Evolutionary conservation across 768 basidiomycete species (phyloP), one percentile per base, ranked within the genome.

Genomic region (Lyophyllum shimeji): DNA sequence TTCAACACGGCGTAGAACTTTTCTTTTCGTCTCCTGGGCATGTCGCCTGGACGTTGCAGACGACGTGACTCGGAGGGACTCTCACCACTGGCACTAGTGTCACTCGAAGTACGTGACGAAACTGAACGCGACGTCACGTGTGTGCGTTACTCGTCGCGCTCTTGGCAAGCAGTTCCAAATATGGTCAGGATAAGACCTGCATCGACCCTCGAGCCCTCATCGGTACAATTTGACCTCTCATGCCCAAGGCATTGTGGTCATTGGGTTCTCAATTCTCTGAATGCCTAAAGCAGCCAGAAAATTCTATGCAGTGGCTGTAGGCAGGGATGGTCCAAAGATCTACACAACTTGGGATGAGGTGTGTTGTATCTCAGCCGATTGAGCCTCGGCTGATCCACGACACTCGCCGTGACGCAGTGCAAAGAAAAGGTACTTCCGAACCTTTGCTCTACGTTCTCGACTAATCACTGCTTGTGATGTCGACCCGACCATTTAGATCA

Each of bases 311-410:
- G 86, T 89, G 1, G 70, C 74, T 34, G 68, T 76, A 37, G 87
- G 87, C 1, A 71, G 83, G 24, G 71, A 80, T 55, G 87, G 84
- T 1, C 79, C 82, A 0, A 77, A 71, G 34, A 78, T 89, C 15
- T 88, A 85, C 47, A 62, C 67, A 0, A 76, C 72, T 13, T 89
- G 87, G 87, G 75, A 80, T 23, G 81, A 86, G 72, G 87, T 83
- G 60, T 55, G 8, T 13, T 7, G 15, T 7, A n/a, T 31, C 23
- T 23, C 23, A 13, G 15, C 51, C 29, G 9, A 29, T 29, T 29
- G 29, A 29, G 9, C 29, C 29, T 9, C 29, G 5, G 29, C 29
- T 29, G 9, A 29, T 29, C 29, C 9, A 29, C 29, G 29, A 29
- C 29, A 29, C 9, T 4, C 15, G 6, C 5, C 15, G 6, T 44